phyloP scores from a whole-genome alignment of 495 filamentous ascomycete genomes.

The Aspergillus taichungensis region DNA sequence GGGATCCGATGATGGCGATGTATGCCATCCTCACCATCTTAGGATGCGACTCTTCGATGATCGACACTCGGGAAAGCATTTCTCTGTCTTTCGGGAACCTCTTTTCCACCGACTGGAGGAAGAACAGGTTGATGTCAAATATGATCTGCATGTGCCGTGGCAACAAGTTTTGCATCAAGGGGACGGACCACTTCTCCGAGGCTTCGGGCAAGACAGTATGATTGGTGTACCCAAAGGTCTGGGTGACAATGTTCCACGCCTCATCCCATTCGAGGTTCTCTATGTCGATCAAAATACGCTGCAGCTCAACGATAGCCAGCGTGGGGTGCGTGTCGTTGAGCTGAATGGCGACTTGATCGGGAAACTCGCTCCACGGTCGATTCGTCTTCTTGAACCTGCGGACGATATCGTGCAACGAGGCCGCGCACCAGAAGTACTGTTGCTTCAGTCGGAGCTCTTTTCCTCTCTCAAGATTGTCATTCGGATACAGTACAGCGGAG shows the following conservation, averaged over 20 bases:
- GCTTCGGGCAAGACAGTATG: conserved; percentile 97
- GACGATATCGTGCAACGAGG: conserved; percentile 91
- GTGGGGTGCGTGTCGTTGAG: conserved; percentile 98
- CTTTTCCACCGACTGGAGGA: conserved; percentile 82
- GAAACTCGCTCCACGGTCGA: conserved; percentile 82
- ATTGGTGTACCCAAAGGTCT: conserved; percentile 91
- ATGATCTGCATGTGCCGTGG: conserved; percentile 96
- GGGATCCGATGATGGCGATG: conserved; percentile 90
- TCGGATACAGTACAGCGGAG: conserved; percentile 93
- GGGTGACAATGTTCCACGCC: conserved; percentile 72
- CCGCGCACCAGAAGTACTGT: conserved; percentile 99
- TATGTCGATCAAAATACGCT: conserved; percentile 81
- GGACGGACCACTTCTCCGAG: conserved; percentile 96
- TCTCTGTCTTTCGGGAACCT: conserved; percentile 85
- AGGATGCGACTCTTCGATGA: conserved; percentile 95
- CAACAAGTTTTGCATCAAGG: conserved; percentile 81
- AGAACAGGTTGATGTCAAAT: conserved; percentile 94
- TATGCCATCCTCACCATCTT: conserved; percentile 98
- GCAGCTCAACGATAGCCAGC: conserved; percentile 88
- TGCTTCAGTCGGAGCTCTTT: conserved; percentile 98
- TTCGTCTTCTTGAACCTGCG: conserved; percentile 96
- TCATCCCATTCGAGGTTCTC: conserved; percentile 92
- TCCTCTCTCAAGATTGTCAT: conserved; percentile 91
- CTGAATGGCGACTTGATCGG: conserved; percentile 93
- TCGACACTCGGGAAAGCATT: conserved; percentile 74